phyloP scores from a whole-genome alignment of 768 basidiomycete genomes.

The Termitomyces bulborhizus region DNA sequence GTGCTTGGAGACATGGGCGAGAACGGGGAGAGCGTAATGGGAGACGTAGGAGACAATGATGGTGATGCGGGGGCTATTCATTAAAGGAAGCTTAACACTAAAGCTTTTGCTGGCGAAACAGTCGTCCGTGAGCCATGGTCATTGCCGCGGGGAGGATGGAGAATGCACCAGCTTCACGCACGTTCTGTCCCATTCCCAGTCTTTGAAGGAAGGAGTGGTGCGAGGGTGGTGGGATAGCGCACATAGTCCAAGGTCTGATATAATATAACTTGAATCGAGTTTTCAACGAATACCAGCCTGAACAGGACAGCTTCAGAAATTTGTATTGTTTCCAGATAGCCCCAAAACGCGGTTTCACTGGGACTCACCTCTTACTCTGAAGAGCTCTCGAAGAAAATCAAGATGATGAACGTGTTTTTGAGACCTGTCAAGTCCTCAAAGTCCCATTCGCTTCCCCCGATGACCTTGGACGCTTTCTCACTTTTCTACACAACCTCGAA shows the following conservation, averaged over 20 bases:
- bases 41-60: background rate
- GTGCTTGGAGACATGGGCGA: background rate
- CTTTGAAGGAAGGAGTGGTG: no score
- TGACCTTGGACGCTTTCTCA: conserved; percentile 11
- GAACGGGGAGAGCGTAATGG: background rate
- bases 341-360: no score
- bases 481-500: background rate
- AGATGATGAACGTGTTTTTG: conserved; percentile 10
- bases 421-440: conserved; percentile 5
- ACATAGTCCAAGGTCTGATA: no score
- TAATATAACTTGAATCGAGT: no score
- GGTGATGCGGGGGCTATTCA: background rate
- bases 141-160: conserved; percentile 15
- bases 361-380: background rate
- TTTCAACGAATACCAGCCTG: no score
- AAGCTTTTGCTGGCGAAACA: conserved; percentile 15
- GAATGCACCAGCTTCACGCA: conserved; percentile 10
- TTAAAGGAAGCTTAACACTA: conserved; percentile 4
- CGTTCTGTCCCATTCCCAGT: conserved; percentile 15
- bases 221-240: conserved; percentile 12
- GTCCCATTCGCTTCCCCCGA: background rate
- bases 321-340: no score
- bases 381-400: conserved; percentile 1
- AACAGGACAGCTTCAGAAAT: no score
- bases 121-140: conserved; percentile 15